These are phyloP conservation scores for Xeromyces bisporus DNA, from an alignment of 495 filamentous ascomycete species.

Conservation along the genomic window DNA sequence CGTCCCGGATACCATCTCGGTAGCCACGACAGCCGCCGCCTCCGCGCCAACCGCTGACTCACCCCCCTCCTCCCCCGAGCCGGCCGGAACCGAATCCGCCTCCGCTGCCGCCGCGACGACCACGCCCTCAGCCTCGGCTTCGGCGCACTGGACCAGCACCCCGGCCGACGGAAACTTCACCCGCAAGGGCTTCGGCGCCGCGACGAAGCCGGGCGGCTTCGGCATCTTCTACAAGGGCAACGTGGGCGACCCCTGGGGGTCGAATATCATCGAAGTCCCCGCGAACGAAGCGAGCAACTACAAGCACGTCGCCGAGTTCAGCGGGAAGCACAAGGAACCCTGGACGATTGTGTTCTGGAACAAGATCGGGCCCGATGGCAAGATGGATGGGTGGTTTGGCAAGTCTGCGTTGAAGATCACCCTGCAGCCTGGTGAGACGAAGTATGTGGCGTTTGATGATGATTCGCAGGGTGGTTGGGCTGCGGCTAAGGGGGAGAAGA, in stretches of 20 bases:
- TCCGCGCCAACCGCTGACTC: conserved; percentile 5
- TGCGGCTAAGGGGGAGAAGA: conserved; percentile 16
- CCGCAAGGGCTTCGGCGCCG: conserved; percentile 15
- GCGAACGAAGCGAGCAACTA: conserved; percentile 21
- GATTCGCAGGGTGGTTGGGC: conserved; percentile 27
- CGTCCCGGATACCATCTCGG: conserved; percentile 5
- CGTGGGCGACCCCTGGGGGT: conserved; percentile 33
- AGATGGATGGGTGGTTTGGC: conserved; percentile 24
- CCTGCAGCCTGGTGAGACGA: conserved; percentile 20
- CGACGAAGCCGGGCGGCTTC: conserved; percentile 7
- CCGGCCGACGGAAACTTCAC: conserved; percentile 12
- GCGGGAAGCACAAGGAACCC: conserved; percentile 18
- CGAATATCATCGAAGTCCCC: conserved; percentile 33
- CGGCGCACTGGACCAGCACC: conserved; percentile 12
- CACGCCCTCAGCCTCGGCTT: conserved; percentile 9
- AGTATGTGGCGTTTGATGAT: conserved; percentile 31
- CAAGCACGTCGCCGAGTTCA: conserved; percentile 30
- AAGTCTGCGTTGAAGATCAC: conserved; percentile 25
- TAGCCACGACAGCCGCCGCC: conserved; percentile 1
- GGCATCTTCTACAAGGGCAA: conserved; percentile 16
- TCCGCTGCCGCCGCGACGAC: conserved; percentile 9
- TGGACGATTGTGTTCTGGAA: conserved; percentile 37
- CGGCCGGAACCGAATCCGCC: no score
- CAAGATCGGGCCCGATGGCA: conserved; percentile 25
- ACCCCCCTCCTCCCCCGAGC: conserved; percentile 1